These are phyloP conservation scores for Komagataea norvegica DNA, from an alignment of 1,139 yeast species.

Conservation along the genomic window DNA sequence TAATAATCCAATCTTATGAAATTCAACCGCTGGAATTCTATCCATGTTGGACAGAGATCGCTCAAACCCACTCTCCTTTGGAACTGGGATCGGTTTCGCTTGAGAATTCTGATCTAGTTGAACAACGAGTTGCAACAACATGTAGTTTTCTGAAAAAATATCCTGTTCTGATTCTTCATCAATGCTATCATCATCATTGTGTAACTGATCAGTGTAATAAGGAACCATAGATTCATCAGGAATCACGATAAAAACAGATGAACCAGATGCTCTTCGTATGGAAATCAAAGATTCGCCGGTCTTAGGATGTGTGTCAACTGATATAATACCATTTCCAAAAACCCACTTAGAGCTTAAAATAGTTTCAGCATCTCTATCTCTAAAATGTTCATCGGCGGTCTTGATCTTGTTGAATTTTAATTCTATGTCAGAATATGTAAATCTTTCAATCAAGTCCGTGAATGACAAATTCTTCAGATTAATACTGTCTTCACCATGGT, in stretches of 20 bases:
- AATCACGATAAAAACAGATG: slow-evolving; percentile 42
- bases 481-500: slow-evolving; percentile 31
- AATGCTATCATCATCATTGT: slow-evolving; percentile 13
- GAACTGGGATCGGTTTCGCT: slow-evolving; percentile 37
- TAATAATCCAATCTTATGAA: slow-evolving; percentile 73
- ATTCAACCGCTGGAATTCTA: slow-evolving; percentile 72
- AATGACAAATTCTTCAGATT: slow-evolving; percentile 58
- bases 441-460: slow-evolving; percentile 63
- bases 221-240: slow-evolving; percentile 43
- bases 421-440: slow-evolving; percentile 62
- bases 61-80: slow-evolving; percentile 48
- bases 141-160: slow-evolving; percentile 38
- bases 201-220: slow-evolving; percentile 27
- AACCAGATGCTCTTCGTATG: slow-evolving; percentile 66
- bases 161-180: slow-evolving; percentile 12
- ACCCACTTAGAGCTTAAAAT: slow-evolving; percentile 50
- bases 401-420: slow-evolving; percentile 37
- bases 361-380: slow-evolving; percentile 16
- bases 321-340: slow-evolving; percentile 52
- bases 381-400: slow-evolving; percentile 17
- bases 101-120: slow-evolving; percentile 19
- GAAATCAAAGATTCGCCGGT: slow-evolving; percentile 53
- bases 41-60: slow-evolving; percentile 67
- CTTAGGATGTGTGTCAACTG: slow-evolving; percentile 48
- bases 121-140: slow-evolving; percentile 38